phyloP scores from a whole-genome alignment of 805 yeast genomes.

The Torulaspora microellipsoides region DNA sequence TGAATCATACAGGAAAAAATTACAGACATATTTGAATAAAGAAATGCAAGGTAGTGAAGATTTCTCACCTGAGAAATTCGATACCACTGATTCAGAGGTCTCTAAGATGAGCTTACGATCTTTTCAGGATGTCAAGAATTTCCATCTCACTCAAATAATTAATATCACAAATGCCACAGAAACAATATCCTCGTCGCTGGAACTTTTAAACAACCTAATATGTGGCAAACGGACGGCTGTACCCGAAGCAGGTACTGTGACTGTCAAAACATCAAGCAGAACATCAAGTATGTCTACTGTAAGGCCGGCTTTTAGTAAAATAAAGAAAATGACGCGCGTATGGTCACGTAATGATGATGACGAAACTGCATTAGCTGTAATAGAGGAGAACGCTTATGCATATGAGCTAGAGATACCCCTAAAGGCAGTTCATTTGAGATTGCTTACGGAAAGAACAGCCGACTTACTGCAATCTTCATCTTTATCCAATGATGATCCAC shows the following conservation, averaged over 20 bases:
- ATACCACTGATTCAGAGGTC: not conserved
- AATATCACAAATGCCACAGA: slow-evolving; percentile 30
- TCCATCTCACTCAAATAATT: slow-evolving; percentile 18
- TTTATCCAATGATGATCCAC: slow-evolving; percentile 25
- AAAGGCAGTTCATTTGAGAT: slow-evolving; percentile 43
- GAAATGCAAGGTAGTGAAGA: slow-evolving; percentile 34
- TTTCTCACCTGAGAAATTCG: slow-evolving; percentile 5
- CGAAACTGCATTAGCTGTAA: slow-evolving; percentile 20
- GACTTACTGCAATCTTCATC: slow-evolving; percentile 64
- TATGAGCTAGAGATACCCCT: slow-evolving; percentile 22
- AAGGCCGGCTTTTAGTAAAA: slow-evolving; percentile 14
- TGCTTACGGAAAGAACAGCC: slow-evolving; percentile 62
- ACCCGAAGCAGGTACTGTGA: not conserved
- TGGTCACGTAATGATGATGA: slow-evolving; percentile 21
- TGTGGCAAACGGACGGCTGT: slow-evolving; percentile 8
- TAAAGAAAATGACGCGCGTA: slow-evolving; percentile 17
- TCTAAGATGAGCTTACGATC: slow-evolving; percentile 7
- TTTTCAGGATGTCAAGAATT: slow-evolving; percentile 20
- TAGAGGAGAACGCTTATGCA: slow-evolving; percentile 24
- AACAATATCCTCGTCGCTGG: slow-evolving; percentile 29
- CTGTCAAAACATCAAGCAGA: slow-evolving; percentile 12
- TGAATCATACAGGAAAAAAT: slow-evolving; percentile 49
- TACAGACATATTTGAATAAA: slow-evolving; percentile 32
- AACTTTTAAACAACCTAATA: slow-evolving; percentile 27
- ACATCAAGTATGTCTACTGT: slow-evolving; percentile 19